Percentiles rank a stretch among this genome's conserved stretches.
These are phyloP conservation scores for Saussurea involucrata DNA, from an alignment of 129 eudicot species.

Conservation along the genomic window DNA sequence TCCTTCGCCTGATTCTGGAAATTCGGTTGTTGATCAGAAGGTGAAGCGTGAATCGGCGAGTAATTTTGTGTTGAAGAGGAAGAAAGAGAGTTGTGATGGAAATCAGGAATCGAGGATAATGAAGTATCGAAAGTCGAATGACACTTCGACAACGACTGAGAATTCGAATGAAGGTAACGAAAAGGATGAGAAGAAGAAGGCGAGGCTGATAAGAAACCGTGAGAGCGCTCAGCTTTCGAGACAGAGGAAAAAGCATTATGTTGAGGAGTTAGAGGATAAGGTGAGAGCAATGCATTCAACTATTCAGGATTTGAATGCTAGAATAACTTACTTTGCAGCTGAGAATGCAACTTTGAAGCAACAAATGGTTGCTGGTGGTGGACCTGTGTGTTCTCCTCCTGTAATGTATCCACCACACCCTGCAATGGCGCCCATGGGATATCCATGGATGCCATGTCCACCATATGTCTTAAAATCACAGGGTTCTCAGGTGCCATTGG, in stretches of 20 bases:
- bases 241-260: conserved; percentile 89
- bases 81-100: conserved; percentile 45
- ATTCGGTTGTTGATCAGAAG: conserved; percentile 55
- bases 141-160: conserved; percentile 12
- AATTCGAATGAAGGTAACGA: conserved; percentile 20
- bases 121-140: conserved; percentile 40
- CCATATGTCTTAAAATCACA: conserved; percentile 70
- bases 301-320: conserved; percentile 74
- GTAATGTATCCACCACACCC: conserved; percentile 68
- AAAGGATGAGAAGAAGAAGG: conserved; percentile 71
- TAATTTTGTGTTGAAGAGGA: conserved; percentile 53
- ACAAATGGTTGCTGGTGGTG: conserved; percentile 50
- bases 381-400: conserved; percentile 38
- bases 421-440: conserved; percentile 61
- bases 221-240: conserved; percentile 92
- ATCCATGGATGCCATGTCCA: conserved; percentile 82
- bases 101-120: conserved; percentile 36
- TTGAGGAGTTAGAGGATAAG: conserved; percentile 94
- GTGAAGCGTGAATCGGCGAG: conserved; percentile 41
- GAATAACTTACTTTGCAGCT: conserved; percentile 55
- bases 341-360: conserved; percentile 76
- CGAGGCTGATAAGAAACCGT: conserved; percentile 79
- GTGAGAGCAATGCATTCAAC: conserved; percentile 78
- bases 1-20: conserved; percentile 35
- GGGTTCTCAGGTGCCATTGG: conserved; percentile 85